Evolutionary conservation across 768 basidiomycete genomes (phyloP), one percentile per base, ranked within the genome.

Genomic region (Pleurotus sapidus): DNA sequence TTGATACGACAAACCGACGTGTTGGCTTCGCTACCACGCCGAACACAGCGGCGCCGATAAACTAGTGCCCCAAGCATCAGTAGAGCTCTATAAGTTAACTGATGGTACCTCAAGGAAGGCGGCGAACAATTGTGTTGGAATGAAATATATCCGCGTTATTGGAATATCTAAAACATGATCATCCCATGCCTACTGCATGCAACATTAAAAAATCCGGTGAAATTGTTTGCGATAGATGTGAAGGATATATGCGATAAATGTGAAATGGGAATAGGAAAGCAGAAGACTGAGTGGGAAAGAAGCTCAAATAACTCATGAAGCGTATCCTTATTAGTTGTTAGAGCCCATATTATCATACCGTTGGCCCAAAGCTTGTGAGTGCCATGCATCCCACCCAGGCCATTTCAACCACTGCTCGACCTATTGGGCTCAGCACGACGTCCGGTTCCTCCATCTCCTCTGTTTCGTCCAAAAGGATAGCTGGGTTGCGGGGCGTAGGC

Each of bases 351-450:
- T 9, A 34, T 51, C 30, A 54, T 12, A 40, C n/a, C 18, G 51
- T 54, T n/a, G 67, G 65, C 48, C 75, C 74, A 64, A 83, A 84
- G 58, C 81, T 80, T 30, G 77, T 79, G 43, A 83, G 69, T 9
- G 82, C 81, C 65, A 84, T 66, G 24, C 75, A 74, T 46, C 82
- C 82, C 53, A 79, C 67, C 77, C 79, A 83, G 18, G 76, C 78
- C 82, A 83, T 81, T 65, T 84, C 81, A 65, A 82, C 67, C 49
- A 81, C 80, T 5, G 82, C 79, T 57, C 74, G 74, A 38, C 82
- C 82, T 48, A 84, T 73, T 5, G 80, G 80, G 5, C 80, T 84
- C 51, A 80, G 64, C 51, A 75, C 76, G 34, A 77, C 67, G 38
- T 79, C 74, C 8, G 72, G 68, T 49, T 83, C 79, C 49, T 70